Percentiles rank a stretch among this genome's conserved stretches.
phyloP scores from a whole-genome alignment of 441 rosid genomes.

The Adansonia gregorii region DNA sequence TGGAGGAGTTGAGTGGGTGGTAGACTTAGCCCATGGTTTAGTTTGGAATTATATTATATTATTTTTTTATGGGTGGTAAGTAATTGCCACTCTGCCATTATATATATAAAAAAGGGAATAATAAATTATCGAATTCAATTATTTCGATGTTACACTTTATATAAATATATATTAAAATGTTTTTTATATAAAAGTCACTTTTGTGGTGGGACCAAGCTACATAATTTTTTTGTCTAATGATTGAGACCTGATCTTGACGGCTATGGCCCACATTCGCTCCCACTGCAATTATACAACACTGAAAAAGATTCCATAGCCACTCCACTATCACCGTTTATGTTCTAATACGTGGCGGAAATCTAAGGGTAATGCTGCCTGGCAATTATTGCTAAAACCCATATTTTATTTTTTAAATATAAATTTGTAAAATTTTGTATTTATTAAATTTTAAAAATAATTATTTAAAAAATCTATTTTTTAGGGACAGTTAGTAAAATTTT shows the following conservation, averaged over 20 bases:
- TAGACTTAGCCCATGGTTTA: constrained; percentile 39
- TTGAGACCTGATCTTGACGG: constrained; percentile 28
- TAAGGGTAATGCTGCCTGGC: neutral
- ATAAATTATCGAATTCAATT: constrained; percentile 10
- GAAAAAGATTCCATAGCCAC: constrained; percentile 39
- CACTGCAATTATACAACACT: neutral
- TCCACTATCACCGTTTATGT: neutral
- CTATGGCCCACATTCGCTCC: constrained; percentile 29
- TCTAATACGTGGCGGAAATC: constrained; percentile 30
- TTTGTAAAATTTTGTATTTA: too few species aligned
- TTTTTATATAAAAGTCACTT: neutral
- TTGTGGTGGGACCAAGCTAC: constrained; percentile 26
- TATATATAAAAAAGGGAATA: neutral
- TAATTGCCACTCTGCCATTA: constrained; percentile 16
- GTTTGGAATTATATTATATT: constrained; percentile 31
- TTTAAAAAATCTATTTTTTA: neutral
- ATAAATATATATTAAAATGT: neutral
- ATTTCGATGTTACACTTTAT: neutral
- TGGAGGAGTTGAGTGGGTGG: constrained; percentile 43
- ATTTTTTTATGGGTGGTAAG: constrained; percentile 21
- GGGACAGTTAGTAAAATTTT: too few species aligned
- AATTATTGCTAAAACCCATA: neutral
- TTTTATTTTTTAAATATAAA: neutral
- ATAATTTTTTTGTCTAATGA: constrained; percentile 36
- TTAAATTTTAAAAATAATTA: too few species aligned